Evolutionary conservation across 257 asterid species (phyloP).

Genomic region (Nicotiana noctiflora): DNA sequence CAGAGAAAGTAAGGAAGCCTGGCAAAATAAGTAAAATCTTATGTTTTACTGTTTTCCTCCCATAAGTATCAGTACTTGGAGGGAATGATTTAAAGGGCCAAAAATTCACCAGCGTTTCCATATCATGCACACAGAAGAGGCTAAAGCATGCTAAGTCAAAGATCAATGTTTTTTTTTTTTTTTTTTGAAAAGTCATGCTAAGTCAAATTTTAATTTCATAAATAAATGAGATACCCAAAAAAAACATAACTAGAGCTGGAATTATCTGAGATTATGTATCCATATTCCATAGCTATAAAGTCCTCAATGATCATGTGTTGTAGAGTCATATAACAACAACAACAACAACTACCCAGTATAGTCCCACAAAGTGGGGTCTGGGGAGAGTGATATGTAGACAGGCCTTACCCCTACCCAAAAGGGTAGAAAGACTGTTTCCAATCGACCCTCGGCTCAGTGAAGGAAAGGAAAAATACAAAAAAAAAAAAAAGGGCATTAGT

Average conservation of each 20-base stretch:
- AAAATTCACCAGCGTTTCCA: not conserved
- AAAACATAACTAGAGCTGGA: not conserved
- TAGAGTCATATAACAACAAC: not conserved
- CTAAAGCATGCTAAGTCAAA: not conserved
- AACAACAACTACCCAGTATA: too few relatives aligned
- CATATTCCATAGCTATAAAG: not conserved
- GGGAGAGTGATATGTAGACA: too few relatives aligned
- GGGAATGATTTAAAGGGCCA: not conserved
- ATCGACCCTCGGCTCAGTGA: too few relatives aligned
- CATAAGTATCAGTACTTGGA: not conserved
- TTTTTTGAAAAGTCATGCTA: not conserved
- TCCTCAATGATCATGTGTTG: not conserved
- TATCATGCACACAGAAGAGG: not conserved
- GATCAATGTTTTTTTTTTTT: not conserved
- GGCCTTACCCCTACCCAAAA: too few relatives aligned
- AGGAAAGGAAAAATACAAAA: too few relatives aligned
- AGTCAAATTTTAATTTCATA: not conserved
- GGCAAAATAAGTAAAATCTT: constrained; percentile 31
- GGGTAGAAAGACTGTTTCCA: too few relatives aligned
- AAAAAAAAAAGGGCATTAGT: too few relatives aligned
- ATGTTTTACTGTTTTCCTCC: not conserved
- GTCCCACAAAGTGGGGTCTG: too few relatives aligned
- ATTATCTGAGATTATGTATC: not conserved
- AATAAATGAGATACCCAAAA: not conserved
- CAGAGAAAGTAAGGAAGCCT: constrained; percentile 91